Percentiles rank a stretch among this genome's conserved stretches.
Evolutionary conservation across 2,329 filamentous ascomycete species (phyloP).

Genomic region (Talaromyces amestolkiae): DNA sequence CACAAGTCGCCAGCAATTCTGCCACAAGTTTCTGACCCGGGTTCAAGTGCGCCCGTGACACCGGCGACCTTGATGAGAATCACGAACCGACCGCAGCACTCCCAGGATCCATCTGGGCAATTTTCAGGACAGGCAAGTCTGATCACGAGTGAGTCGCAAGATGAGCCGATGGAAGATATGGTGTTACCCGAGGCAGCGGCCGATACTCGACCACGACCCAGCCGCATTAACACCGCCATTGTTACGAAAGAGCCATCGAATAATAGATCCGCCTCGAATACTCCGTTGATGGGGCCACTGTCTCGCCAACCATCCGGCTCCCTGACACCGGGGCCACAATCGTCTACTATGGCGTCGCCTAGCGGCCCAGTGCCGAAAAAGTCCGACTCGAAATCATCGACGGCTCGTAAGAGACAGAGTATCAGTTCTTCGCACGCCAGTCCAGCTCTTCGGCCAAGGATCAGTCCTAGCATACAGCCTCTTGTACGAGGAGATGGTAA

Average conservation of each 20-base stretch:
- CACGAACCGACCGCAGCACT: conserved; percentile 45
- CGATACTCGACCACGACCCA: conserved; percentile 49
- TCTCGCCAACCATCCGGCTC: conserved; percentile 34
- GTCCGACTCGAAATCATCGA: conserved; percentile 49
- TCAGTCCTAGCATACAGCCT: conserved; percentile 93
- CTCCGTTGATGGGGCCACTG: conserved; percentile 45
- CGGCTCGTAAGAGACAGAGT: conserved; percentile 68
- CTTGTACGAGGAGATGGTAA: conserved; percentile 69
- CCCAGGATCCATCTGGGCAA: conserved; percentile 39
- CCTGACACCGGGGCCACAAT: conserved; percentile 52
- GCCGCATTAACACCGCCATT: conserved; percentile 50
- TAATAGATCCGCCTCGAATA: conserved; percentile 53
- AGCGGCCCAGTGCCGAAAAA: conserved; percentile 42
- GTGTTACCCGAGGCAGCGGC: conserved; percentile 70
- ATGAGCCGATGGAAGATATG: conserved; percentile 62
- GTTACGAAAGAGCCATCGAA: conserved; percentile 56
- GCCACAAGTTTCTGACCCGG: conserved; percentile 31
- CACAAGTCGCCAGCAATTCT: conserved; percentile 41
- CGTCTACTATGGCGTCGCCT: conserved; percentile 54
- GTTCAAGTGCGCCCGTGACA: conserved; percentile 64
- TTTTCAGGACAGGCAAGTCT: conserved; percentile 36
- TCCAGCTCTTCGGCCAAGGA: conserved; percentile 80
- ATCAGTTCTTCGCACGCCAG: conserved; percentile 73
- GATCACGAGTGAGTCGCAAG: conserved; percentile 47
- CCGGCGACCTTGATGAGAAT: conserved; percentile 86